Evolutionary conservation across 345 rosid genomes (phyloP).

Genomic region (Barbarea vulgaris): DNA sequence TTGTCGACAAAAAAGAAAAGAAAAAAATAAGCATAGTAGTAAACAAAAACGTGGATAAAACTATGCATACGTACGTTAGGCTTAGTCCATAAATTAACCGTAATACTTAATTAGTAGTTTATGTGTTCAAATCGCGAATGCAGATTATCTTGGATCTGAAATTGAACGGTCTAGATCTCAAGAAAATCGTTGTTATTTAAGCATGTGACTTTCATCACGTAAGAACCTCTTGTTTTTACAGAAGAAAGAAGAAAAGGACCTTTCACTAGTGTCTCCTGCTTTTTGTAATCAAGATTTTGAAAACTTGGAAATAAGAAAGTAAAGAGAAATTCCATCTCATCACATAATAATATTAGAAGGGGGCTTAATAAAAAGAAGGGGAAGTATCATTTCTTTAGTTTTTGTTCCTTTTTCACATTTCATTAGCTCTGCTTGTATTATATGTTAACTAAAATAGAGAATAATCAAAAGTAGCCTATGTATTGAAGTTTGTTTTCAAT

Average conservation of each 20-base stretch:
- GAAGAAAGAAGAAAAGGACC: constrained; percentile 22
- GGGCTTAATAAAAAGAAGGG: not conserved
- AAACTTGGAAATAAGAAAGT: not conserved
- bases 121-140: not conserved
- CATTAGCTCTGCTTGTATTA: not conserved
- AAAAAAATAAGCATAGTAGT: not conserved
- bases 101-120: not conserved
- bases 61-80: not conserved
- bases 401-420: not conserved
- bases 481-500: not conserved
- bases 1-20: no score
- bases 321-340: not conserved
- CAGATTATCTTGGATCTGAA: not conserved
- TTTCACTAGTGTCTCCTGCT: constrained; percentile 15
- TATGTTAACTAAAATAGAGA: not conserved
- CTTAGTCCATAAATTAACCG: not conserved
- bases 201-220: constrained; percentile 35
- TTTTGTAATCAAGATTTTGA: not conserved
- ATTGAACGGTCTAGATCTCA: constrained; percentile 34
- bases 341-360: not conserved
- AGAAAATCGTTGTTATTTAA: constrained; percentile 1
- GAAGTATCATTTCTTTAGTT: not conserved
- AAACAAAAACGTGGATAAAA: not conserved
- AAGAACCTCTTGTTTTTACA: constrained; percentile 6
- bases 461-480: not conserved